Base-by-base conservation (phyloP, 2,329 filamentous ascomycete genomes). In the Xylaria arbuscula region DNA sequence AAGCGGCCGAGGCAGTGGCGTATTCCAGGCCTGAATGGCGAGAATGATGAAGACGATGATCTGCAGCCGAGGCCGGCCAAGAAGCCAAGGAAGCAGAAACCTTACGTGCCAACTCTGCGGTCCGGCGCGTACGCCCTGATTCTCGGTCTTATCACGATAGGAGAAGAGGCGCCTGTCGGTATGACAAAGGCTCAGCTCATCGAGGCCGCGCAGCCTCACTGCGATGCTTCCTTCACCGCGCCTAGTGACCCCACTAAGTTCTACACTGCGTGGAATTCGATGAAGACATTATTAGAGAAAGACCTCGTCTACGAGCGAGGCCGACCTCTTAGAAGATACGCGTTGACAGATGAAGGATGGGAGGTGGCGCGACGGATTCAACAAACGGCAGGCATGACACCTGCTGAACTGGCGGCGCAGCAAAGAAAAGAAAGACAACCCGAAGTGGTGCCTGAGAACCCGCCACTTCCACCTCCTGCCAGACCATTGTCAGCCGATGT, bases 221-320 rank as follows among this genome's bases (percentile, higher is more conserved):
- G 90, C 74, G 91, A 94, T 75, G 81, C 90, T 1, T 94, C 92
- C 0, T 94, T 93, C 74, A 90, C 87, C 0, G 88, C 87, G 0
- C 90, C 91, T 0, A 84, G 82, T 48, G 90, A 93, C 62, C 83
- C 91, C 0, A 89, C 85, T 11, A 91, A 89, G 65, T 92, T 88
- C 74, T 92, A 93, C 73, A 95, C 92, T 0, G 93, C 93, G 0
- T 96, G 92, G 92, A 91, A 88, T 74, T 93, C 92, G 1, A 94
- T 95, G 86, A 93, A 92, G 76, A 93, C 90, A 0, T 81, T 96
- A 38, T 73, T 90, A 5, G 84, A 89, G 62, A 93, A 94, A 76
- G 91, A 93, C 66, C 81, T 94, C 3, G 91, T 94, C 0, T 90
- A 89, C 65, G 90, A 92, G 72, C 88, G 88, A 62, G 90, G 92